Base-by-base conservation (phyloP, 2,329 filamentous ascomycete genomes). In the Arthrocladium fulminans region DNA sequence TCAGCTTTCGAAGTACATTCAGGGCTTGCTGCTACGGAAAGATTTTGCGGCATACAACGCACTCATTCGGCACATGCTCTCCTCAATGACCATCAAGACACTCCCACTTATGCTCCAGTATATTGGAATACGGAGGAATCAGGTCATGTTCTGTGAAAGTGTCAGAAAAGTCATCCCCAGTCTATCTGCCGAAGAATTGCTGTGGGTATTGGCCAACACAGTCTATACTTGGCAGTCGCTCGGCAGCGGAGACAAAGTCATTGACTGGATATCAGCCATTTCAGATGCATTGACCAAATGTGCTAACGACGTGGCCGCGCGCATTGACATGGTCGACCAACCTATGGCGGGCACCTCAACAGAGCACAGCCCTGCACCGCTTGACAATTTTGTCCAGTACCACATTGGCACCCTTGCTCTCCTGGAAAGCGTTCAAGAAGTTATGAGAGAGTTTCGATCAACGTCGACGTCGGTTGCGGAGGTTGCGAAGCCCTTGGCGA, bases 401-500 rank as follows among this genome's bases (percentile, higher is more conserved):
- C 79, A 88, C 57, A 69, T 95, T 0, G 74, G 74, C 20, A 68
- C 84, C 6, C 66, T 86, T 7, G 69, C 72, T 9, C 67, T 68
- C 22, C 51, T 54, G 41, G 44, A 54, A 20, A 52, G 47, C n/a
- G 43, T 57, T n/a, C 51, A 50, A 40, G 40, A 49, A 9, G 50
- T 49, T 17, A 39, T 49, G 30, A 29, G 40, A 13, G n/a, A 37
- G 43, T 48, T 20, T 63, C 63, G 58, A 70, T 60, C 59, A 63
- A 63, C 12, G 22, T 15, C 35, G 17, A 40, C 20, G 12, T 22
- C 44, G 12, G 45, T 58, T 34, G 56, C 56, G 23, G 59, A 58
- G 13, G 25, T 57, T 25, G 83, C 86, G 2, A 84, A 83, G 56
- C 70, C 87, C 10, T 72, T 95, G 32, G 88, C 90, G 10, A 87